These are phyloP conservation scores for Cercospora zeina DNA, from an alignment of 2,329 filamentous ascomycete species.

Conservation along the genomic window DNA sequence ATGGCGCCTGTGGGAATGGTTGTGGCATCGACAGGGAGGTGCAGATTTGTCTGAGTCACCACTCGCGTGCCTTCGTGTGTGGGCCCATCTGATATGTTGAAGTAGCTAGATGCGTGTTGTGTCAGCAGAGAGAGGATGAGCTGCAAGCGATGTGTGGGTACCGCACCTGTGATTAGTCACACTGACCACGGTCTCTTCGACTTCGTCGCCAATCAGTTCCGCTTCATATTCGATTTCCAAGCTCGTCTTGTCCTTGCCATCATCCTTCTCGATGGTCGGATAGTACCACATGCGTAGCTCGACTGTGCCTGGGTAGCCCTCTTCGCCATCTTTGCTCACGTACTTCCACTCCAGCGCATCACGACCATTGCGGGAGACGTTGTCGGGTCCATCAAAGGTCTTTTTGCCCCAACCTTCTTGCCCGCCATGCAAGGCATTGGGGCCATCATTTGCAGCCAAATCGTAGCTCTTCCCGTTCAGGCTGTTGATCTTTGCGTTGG, in stretches of 20 bases:
- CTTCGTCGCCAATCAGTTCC: conserved; percentile 68
- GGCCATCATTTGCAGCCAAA: conserved; percentile 73
- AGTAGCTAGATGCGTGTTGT: conserved; percentile 52
- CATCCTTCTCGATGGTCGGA: conserved; percentile 63
- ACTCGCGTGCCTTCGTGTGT: conserved; percentile 65
- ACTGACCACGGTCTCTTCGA: conserved; percentile 87
- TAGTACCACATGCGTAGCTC: conserved; percentile 77
- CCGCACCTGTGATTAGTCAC: conserved; percentile 88
- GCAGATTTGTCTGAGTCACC: conserved; percentile 59
- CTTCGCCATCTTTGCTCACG: conserved; percentile 75
- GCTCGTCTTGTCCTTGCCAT: conserved; percentile 65
- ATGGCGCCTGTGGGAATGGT: conserved; percentile 74
- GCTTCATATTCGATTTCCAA: conserved; percentile 89
- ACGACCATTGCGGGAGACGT: conserved; percentile 52
- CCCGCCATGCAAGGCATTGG: conserved; percentile 62
- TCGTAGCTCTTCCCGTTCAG: conserved; percentile 72
- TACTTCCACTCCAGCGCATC: conserved; percentile 53
- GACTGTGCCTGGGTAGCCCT: conserved; percentile 86
- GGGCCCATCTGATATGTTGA: conserved; percentile 64
- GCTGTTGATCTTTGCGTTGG: conserved; percentile 66
- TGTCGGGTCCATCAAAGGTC: conserved; percentile 70
- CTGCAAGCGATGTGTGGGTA: conserved; percentile 9
- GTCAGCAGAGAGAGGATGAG: conserved; percentile 19
- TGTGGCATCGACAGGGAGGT: conserved; percentile 71
- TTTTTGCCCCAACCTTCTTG: conserved; percentile 77